phyloP scores from a whole-genome alignment of 305 asterid species.

The Plantago coronopus region DNA sequence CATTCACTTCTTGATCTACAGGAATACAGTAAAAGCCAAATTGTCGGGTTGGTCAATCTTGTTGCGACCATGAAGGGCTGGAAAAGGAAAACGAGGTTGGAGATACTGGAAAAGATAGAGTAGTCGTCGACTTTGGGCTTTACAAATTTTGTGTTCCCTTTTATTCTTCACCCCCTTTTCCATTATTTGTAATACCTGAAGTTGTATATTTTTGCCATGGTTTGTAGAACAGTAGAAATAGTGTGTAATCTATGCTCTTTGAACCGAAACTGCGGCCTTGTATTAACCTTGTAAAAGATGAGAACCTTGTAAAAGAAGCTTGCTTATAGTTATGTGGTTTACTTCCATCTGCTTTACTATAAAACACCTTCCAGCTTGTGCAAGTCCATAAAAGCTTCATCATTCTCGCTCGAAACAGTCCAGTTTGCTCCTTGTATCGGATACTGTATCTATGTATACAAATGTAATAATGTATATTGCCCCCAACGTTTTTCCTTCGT shows the following conservation, averaged over 20 bases:
- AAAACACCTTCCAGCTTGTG: too few species aligned
- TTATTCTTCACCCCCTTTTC: constrained; percentile 11
- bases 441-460: too few species aligned
- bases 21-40: constrained; percentile 85
- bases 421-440: too few species aligned
- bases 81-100: constrained; percentile 89
- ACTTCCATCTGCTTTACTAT: background rate
- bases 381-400: too few species aligned
- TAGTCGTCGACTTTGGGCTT: constrained; percentile 24
- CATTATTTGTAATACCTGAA: constrained; percentile 35
- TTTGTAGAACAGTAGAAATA: too few species aligned
- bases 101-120: constrained; percentile 84
- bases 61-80: constrained; percentile 93
- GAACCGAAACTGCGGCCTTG: constrained; percentile 21
- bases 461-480: too few species aligned
- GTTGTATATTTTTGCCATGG: constrained; percentile 34
- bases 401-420: too few species aligned
- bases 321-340: too few species aligned
- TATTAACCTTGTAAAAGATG: constrained; percentile 11
- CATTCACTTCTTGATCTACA: constrained; percentile 28
- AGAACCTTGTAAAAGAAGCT: too few species aligned
- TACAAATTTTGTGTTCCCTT: constrained; percentile 24
- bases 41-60: constrained; percentile 74
- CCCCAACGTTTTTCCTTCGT: too few species aligned
- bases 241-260: constrained; percentile 24